Base-by-base conservation (phyloP, 1,139 yeast species). In the Yamadazyma taylorii region DNA sequence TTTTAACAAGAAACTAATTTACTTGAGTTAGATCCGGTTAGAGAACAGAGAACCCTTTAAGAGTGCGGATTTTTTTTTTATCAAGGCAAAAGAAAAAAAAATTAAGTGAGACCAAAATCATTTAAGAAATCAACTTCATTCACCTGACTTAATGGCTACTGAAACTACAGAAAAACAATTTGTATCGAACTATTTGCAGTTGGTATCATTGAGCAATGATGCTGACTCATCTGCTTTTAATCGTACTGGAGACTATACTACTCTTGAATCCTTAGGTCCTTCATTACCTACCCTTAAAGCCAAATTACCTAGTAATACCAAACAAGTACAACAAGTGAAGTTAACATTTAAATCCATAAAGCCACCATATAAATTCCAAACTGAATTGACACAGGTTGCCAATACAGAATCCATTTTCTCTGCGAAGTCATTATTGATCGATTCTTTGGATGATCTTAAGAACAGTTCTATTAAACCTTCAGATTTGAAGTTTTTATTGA, bases 351-450 rank as follows among this genome's bases (percentile, higher is more conserved):
- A 69, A 50, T 68, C 75, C 17, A 69, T 71, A 37, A 67, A 65
- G 40, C 75, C 76, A 1, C 77, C 77, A 1, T 64, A 48, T 53
- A 69, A 65, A 48, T 69, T 71, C 48, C 51, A 53, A 17, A 43
- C 58, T 3, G 60, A 47, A 32, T 49, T 69, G 41, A 41, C 40
- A 2, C 45, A 42, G 29, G 55, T 66, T 5, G 43, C 62, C 0
- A 45, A 44, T 7, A 47, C 62, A 10, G 50, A 52, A 27, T 60
- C 69, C 5, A 56, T 71, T n/a, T 65, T 58, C 45, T 57, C 57
- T 32, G 56, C 67, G 32, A 71, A 71, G 40, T 33, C 50, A 1
- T 52, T 52, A 14, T 56, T 70, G 41, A 61, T 69, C 17, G 57
- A 56, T 5, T 40, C 56, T 0, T 54, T 63, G 30, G 52, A 56